Conservation (phyloP, 192 early-diverging fungal species). For the Borealophlyctis nickersoniae region DNA sequence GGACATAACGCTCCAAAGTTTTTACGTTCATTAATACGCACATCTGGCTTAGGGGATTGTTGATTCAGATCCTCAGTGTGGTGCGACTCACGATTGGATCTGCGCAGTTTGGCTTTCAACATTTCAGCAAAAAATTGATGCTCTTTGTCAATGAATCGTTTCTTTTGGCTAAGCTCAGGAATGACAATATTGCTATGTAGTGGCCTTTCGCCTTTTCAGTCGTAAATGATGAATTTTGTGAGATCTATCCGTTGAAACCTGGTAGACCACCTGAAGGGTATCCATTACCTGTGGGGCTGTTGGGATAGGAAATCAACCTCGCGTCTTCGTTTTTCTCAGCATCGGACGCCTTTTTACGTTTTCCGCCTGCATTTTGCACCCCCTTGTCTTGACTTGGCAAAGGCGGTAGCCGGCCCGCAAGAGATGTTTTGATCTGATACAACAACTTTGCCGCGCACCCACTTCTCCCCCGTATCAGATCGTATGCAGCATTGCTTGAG, state of each 20-base stretch:
- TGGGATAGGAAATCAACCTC: conserved; percentile 7
- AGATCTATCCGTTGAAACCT: no score
- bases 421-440: conserved; percentile 32
- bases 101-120: conserved; percentile 28
- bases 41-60: no score
- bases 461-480: conserved; percentile 42
- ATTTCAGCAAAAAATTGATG: conserved; percentile 37
- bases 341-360: conserved; percentile 1
- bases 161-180: conserved; percentile 8
- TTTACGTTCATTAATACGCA: no score
- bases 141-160: conserved; percentile 32
- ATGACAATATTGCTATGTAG: no score
- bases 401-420: not conserved
- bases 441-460: conserved; percentile 43
- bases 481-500: conserved; percentile 31
- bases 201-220: no score
- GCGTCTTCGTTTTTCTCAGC: not conserved
- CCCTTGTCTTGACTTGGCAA: no score
- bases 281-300: conserved; percentile 11
- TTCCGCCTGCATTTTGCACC: not conserved
- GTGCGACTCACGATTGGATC: no score
- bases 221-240: no score
- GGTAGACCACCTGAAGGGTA: no score
- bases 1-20: no score
- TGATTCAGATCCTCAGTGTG: no score